Conservation (phyloP, 2,329 filamentous ascomycete genomes). For the Chaetomium strumarium region DNA sequence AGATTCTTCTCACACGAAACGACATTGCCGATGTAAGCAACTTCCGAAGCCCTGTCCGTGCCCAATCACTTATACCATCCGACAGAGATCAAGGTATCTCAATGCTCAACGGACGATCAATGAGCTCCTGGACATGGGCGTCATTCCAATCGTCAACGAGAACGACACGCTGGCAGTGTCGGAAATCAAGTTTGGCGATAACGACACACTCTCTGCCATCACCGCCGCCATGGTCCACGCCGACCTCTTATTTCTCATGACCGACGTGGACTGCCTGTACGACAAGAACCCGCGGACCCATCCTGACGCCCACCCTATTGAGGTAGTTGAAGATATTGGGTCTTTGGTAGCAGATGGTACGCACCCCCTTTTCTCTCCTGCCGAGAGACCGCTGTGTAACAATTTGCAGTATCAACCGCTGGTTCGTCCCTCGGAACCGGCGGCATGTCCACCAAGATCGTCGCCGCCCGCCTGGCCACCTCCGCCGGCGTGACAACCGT, state of each 20-base stretch:
- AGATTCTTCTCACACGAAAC: conserved; percentile 89
- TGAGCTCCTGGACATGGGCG: conserved; percentile 86
- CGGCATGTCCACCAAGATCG: conserved; percentile 96
- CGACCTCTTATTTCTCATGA: conserved; percentile 97
- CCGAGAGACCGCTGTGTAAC: background rate
- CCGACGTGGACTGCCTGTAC: conserved; percentile 95
- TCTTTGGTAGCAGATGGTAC: conserved; percentile 73
- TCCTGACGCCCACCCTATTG: conserved; percentile 81
- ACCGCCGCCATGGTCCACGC: conserved; percentile 96
- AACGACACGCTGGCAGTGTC: conserved; percentile 95
- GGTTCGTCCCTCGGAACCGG: conserved; percentile 88
- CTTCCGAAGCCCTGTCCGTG: background rate
- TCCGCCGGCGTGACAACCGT: conserved; percentile 93
- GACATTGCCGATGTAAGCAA: conserved; percentile 83
- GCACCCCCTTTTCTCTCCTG: conserved; percentile 11
- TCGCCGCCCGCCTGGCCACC: conserved; percentile 84
- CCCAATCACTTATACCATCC: background rate
- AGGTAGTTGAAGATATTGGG: conserved; percentile 85
- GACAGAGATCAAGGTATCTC: conserved; percentile 78
- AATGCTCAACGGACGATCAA: conserved; percentile 95
- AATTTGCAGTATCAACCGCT: conserved; percentile 67
- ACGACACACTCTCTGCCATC: conserved; percentile 94
- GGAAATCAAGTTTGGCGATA: conserved; percentile 99
- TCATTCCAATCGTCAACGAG: conserved; percentile 97
- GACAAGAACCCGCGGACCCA: conserved; percentile 87